Evolutionary conservation across 73 alveolate genomes (phyloP).

Genomic region (Uronychia setigera): DNA sequence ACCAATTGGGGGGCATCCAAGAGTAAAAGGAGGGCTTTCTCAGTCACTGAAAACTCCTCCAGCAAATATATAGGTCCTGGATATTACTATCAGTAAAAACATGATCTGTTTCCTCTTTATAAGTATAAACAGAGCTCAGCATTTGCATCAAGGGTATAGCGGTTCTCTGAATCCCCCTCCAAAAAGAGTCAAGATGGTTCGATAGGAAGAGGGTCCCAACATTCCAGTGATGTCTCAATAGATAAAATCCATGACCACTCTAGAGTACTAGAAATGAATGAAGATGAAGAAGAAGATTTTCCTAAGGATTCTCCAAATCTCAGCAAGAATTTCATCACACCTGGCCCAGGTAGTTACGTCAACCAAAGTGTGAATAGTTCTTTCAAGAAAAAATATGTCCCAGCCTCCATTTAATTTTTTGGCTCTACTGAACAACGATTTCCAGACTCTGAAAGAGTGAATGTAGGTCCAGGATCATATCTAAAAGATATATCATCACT

Average conservation of each 20-base stretch:
- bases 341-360: conserved; percentile 78
- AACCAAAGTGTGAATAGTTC: conserved; percentile 35
- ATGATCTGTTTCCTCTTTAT: conserved; percentile 71
- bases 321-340: conserved; percentile 5
- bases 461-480: conserved; percentile 47
- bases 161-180: conserved; percentile 17
- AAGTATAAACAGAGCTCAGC: conserved; percentile 72
- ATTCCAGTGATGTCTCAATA: conserved; percentile 2
- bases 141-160: conserved; percentile 58
- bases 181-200: neutral
- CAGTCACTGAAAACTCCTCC: conserved; percentile 9
- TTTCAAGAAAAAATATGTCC: conserved; percentile 48
- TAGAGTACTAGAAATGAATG: conserved; percentile 26
- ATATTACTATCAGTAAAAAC: conserved; percentile 49
- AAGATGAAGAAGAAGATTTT: conserved; percentile 40
- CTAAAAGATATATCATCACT: neutral
- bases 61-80: conserved; percentile 74
- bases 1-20: too few species aligned
- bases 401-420: conserved; percentile 69
- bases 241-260: neutral
- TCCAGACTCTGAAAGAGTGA: conserved; percentile 7
- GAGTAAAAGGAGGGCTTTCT: conserved; percentile 18
- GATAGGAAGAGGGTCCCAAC: too few species aligned
- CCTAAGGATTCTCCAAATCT: neutral
- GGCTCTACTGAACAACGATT: conserved; percentile 73